Base-by-base conservation (phyloP, 2,329 filamentous ascomycete species). In the Orbilia blumenaviensis region DNA sequence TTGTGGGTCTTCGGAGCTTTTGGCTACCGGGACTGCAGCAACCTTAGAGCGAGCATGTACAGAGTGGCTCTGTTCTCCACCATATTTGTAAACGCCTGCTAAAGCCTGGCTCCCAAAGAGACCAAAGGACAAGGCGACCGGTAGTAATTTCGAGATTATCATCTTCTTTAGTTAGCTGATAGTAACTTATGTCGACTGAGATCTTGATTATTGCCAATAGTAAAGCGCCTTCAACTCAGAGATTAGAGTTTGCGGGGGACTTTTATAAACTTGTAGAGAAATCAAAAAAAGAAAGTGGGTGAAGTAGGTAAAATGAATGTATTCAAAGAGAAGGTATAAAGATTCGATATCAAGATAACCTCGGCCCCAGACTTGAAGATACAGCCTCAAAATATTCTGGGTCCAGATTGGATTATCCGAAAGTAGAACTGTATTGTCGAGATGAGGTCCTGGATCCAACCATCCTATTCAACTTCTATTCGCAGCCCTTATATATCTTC, bases 41-140 rank as follows among this genome's bases (percentile, higher is more conserved):
- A 7, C 14, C 9, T 56, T 56, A 3, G 52, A 38, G 18, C 52
- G 52, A 25, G 52, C 4, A 16, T 56, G 38, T n/a, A 18, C 29
- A 7, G 52, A 8, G 18, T 56, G 38, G 18, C 32, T 32, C 3
- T 9, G 29, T 8, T 38, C 23, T 14, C 52, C 52, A 21, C 27
- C 27, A 46, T 48, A 46, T 6, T 48, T 36, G 42, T 48, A 46
- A 63, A 48, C 29, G 14, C 38, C 60, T 36, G 60, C 60, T 16
- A 27, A 46, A 32, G 27, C 60, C 8, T 50, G 60, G 23, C 41
- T 36, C 25, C 60, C 60, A 18, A 63, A 27, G 21, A 44, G 25
- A 34, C 60, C n/a, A 16, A 36, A 14, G 12, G 60, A 32, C n/a
- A 63, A 25, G 23, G 29, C 42, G 27, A 63, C 41, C 14, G n/a